phyloP scores from a whole-genome alignment of 768 basidiomycete genomes.

The Leccinum imitatum region DNA sequence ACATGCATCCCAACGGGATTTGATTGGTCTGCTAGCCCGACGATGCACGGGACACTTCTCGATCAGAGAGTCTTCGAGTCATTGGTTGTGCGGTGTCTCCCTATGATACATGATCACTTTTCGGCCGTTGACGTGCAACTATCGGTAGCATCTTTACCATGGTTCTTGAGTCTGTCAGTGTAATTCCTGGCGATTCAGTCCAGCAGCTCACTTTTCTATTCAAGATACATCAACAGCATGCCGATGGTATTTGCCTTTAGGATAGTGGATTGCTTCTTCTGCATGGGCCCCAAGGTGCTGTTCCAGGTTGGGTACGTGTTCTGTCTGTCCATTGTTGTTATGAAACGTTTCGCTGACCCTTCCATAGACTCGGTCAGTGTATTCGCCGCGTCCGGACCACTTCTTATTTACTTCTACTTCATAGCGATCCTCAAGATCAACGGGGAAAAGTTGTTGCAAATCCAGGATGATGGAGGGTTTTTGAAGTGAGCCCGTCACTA shows the following conservation, averaged over 20 bases:
- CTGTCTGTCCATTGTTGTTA: background rate
- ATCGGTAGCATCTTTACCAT: slow-evolving; percentile 94
- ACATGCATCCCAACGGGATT: background rate
- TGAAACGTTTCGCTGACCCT: slow-evolving; percentile 11
- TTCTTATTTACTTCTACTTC: slow-evolving; percentile 13
- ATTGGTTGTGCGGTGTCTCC: slow-evolving; percentile 83
- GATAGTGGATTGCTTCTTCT: slow-evolving; percentile 96
- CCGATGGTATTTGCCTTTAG: slow-evolving; percentile 98
- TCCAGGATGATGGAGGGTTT: slow-evolving; percentile 97
- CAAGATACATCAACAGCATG: slow-evolving; percentile 86
- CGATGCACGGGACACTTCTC: slow-evolving; percentile 98
- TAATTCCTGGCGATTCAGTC: slow-evolving; percentile 18
- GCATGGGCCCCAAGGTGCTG: slow-evolving; percentile 97
- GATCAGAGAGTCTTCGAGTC: slow-evolving; percentile 98
- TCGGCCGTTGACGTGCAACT: slow-evolving; percentile 89
- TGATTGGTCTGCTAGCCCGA: slow-evolving; percentile 56
- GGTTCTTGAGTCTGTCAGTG: slow-evolving; percentile 95
- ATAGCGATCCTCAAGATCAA: slow-evolving; percentile 97
- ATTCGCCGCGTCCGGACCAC: background rate
- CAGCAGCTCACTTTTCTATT: slow-evolving; percentile 25
- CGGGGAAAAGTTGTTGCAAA: slow-evolving; percentile 84
- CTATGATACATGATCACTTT: slow-evolving; percentile 94
- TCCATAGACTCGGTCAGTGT: slow-evolving; percentile 53
- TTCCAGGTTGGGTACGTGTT: slow-evolving; percentile 90
- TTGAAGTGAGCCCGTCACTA: slow-evolving; percentile 64